Base-by-base conservation (phyloP, 2,329 filamentous ascomycete species). In the Pseudocercospora fijiensis region DNA sequence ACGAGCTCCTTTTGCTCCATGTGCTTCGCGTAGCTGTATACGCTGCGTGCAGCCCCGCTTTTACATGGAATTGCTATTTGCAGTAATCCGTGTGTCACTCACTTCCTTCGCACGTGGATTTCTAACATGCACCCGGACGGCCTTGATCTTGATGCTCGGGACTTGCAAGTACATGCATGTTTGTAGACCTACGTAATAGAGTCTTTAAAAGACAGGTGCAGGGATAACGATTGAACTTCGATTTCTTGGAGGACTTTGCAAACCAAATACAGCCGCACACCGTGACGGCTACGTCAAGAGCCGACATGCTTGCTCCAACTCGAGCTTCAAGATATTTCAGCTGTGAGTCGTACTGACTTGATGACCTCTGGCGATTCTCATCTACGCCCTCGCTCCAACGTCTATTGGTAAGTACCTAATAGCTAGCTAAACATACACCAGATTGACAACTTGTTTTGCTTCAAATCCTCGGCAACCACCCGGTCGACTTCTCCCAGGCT, bases 1-100 rank as follows among this genome's bases (percentile, higher is more conserved):
- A 56, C 53, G 53, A 56, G 53, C 28, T 37, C n/a, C 28, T 33
- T 56, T 55, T 30, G n/a, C 51, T 30, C 51, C 51, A 30, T 55
- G 22, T 26, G 51, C 51, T 27, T 30, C 51, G 51, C 26, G 22
- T 55, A 18, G 26, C 27, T 51, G 22, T 13, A 11, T 26, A 10
- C 24, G 24, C 51, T 22, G 51, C 49, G n/a, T 55, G 26, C 55
- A 57, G 26, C 55, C 55, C 22, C 55, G 30, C 30, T 53, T 47
- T 27, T 18, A 18, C 37, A 41, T n/a, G 37, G 37, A 41, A 41
- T 16, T 41, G 37, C 37, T 41, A 2, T 41, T 41, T 41, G 37
- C 37, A 41, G 37, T 41, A 41, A 41, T 41, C 37, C 37, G 37
- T n/a, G 37, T 41, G 37, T 41, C 37, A n/a, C 37, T 41, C 37